These are phyloP conservation scores for Russula ochroleuca DNA, from an alignment of 768 basidiomycete genomes.

Conservation along the genomic window DNA sequence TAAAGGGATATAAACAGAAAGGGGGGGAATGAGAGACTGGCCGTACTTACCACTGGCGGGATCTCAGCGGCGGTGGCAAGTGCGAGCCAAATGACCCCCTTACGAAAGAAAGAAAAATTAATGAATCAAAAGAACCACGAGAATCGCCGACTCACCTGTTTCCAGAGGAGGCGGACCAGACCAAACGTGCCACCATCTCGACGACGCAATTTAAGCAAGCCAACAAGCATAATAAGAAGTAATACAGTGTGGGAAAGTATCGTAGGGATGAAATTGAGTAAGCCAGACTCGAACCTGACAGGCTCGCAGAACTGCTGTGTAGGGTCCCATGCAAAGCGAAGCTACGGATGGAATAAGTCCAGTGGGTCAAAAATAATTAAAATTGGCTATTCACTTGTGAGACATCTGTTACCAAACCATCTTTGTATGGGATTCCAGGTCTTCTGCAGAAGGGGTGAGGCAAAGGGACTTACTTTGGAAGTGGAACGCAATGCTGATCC, in stretches of 20 bases:
- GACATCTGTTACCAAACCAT: not conserved
- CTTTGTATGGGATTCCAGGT: not conserved
- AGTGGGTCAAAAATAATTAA: not conserved
- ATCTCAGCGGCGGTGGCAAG: not conserved
- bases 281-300: not conserved
- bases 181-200: not conserved
- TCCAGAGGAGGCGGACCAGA: not conserved
- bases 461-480: not conserved
- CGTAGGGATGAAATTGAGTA: not conserved
- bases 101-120: not conserved
- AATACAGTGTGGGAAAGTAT: not conserved
- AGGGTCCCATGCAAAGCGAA: not conserved
- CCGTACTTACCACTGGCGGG: not conserved
- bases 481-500: not conserved
- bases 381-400: not conserved
- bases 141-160: not conserved
- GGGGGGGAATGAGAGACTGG: not conserved
- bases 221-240: conserved; percentile 5
- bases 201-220: not conserved
- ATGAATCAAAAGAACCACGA: not conserved
- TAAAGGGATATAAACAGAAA: not conserved
- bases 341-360: not conserved
- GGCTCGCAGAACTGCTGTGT: not conserved
- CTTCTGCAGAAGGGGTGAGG: not conserved
- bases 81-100: not conserved